Conservation (phyloP, 2,329 filamentous ascomycete genomes). For the Neonectria magnoliae region DNA sequence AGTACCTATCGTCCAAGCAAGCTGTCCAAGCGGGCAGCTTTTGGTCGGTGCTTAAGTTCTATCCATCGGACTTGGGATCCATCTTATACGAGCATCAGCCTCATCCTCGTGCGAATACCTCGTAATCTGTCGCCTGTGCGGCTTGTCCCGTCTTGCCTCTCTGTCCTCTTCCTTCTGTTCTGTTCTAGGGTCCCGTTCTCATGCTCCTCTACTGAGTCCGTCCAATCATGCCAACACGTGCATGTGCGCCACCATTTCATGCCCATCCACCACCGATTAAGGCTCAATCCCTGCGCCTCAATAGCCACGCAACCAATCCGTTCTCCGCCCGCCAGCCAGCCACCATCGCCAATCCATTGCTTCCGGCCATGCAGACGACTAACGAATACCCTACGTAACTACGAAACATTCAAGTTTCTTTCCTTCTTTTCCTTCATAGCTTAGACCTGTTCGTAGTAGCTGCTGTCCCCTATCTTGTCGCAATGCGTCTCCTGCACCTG, state of each 20-base stretch:
- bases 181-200: not conserved
- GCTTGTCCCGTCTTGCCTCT: not conserved
- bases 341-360: constrained; percentile 14
- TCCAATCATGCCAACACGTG: constrained; percentile 1
- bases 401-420: not conserved
- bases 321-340: constrained; percentile 12
- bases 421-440: not conserved
- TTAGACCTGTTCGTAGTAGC: not conserved
- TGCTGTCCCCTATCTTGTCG: not conserved
- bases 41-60: not conserved
- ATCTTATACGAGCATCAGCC: not conserved
- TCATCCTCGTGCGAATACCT: not conserved
- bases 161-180: not conserved
- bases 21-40: no score
- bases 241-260: not conserved
- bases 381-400: no score
- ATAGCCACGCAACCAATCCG: constrained; percentile 15
- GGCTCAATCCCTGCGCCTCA: constrained; percentile 14
- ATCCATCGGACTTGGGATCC: not conserved
- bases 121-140: not conserved
- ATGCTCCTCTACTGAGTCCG: not conserved
- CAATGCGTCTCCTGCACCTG: not conserved
- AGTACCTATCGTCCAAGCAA: not conserved
- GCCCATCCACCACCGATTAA: not conserved
- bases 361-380: not conserved